Conservation (phyloP, 768 basidiomycete genomes). For the Thelephora aurantiotincta region DNA sequence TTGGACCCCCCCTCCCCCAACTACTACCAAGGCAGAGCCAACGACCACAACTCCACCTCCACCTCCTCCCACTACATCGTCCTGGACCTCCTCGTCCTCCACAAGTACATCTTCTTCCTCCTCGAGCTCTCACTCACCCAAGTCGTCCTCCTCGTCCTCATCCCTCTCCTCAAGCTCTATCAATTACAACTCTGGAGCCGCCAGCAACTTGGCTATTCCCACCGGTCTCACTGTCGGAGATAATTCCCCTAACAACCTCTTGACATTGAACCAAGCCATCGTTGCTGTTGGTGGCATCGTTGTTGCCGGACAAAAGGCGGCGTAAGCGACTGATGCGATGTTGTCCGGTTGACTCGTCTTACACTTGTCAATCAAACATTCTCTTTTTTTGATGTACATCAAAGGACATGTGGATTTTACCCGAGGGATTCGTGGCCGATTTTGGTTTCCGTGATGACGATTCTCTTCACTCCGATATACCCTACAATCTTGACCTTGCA, state of each 20-base stretch:
- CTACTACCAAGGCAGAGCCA: constrained; percentile 8
- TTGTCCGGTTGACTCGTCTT: no score
- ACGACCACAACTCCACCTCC: constrained; percentile 6
- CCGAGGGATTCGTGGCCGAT: no score
- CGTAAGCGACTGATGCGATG: no score
- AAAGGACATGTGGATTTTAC: no score
- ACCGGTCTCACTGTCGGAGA: constrained; percentile 20
- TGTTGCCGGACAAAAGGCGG: constrained; percentile 7
- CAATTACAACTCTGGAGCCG: constrained; percentile 6
- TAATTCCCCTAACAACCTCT: constrained; percentile 17
- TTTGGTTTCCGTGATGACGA: no score
- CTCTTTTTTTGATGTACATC: no score
- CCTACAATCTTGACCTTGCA: no score
- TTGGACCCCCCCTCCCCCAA: constrained; percentile 7
- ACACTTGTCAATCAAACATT: no score
- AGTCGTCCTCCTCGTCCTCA: constrained; percentile 10
- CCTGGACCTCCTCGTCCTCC: constrained; percentile 7
- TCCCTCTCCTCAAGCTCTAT: neutral
- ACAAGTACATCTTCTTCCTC: constrained; percentile 4
- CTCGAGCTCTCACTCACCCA: constrained; percentile 13
- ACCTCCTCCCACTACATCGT: constrained; percentile 9
- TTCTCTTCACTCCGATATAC: no score
- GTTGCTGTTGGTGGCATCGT: constrained; percentile 13
- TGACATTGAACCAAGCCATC: constrained; percentile 20
- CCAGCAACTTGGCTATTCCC: constrained; percentile 15